phyloP scores from a whole-genome alignment of 2,329 filamentous ascomycete species.

The Colletotrichum tanaceti region DNA sequence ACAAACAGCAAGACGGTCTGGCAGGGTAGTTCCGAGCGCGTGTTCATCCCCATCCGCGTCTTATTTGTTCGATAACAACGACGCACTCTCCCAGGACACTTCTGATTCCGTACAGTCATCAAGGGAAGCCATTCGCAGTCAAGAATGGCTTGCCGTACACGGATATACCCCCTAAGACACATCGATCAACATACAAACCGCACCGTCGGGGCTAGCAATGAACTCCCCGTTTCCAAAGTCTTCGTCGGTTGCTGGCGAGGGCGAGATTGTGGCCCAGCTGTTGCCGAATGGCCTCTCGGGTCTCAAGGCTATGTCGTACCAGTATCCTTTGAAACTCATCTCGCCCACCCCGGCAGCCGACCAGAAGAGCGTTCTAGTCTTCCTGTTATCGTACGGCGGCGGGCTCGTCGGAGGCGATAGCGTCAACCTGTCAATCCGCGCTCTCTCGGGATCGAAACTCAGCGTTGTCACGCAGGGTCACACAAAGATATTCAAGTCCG shows the following conservation, averaged over 20 bases:
- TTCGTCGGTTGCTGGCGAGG: constrained; percentile 79
- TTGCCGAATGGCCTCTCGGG: constrained; percentile 78
- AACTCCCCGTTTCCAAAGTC: constrained; percentile 82
- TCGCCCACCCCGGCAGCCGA: constrained; percentile 76
- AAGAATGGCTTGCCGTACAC: background rate
- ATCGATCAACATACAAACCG: background rate
- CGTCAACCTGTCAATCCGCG: constrained; percentile 77
- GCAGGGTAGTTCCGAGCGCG: background rate
- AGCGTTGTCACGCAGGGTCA: constrained; percentile 79
- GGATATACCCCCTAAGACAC: background rate
- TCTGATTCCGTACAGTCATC: background rate
- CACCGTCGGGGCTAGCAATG: constrained; percentile 50
- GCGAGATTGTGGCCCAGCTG: constrained; percentile 78
- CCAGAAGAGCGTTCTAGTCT: constrained; percentile 80
- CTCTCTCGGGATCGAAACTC: constrained; percentile 74
- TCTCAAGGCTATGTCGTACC: constrained; percentile 81
- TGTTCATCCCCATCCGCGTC: background rate
- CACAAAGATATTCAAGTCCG: constrained; percentile 94
- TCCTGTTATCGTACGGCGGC: constrained; percentile 93
- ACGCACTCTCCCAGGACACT: background rate
- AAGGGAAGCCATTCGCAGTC: background rate
- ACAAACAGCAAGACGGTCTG: background rate
- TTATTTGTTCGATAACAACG: background rate
- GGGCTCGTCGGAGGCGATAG: constrained; percentile 90
- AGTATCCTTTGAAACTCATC: constrained; percentile 95